Evolutionary conservation across 2,329 filamentous ascomycete genomes (phyloP), one percentile per base, ranked within the genome.

Genomic region (Onygena corvina): DNA sequence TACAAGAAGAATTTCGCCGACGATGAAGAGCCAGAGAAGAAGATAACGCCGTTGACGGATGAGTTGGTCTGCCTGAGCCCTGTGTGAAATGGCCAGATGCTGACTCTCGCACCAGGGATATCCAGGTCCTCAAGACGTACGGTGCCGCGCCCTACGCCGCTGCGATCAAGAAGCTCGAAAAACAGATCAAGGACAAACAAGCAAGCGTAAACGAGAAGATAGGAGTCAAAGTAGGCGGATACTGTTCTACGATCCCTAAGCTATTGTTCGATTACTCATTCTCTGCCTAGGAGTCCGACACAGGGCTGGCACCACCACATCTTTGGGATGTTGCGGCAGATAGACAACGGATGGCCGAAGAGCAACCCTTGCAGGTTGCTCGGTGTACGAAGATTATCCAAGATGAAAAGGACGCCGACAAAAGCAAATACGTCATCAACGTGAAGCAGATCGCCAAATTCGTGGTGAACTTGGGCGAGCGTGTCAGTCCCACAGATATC

Each of bases 401-500:
- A 53, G 90, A 96, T 64, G 89, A 94, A 66, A 90, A 92, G 70
- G 89, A 96, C 66, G 76, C 86, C 53, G 86, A 94, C 55, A 98
- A 98, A 79, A 94, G 85, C 80, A 98, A 96, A 81, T 98, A 98
- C 74, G 89, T 98, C 62, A 98, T 98, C 77, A 98, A 98, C 71
- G 90, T 98, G 60, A 98, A 98, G 76, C 92, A 98, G 70, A 98
- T 98, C 62, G 92, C 92, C 63, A 98, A 98, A 72, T 98, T 98
- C 62, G 92, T 98, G 46, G 92, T 98, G 57, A 92, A 95, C 69
- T 80, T 98, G 47, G 92, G 92, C 60, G 92, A 98, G 65, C 84
- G 92, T 56, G 92, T 98, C 59, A 93, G 86, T 63, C 92, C 92
- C 46, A 96, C 92, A 58, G 92, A 98, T 80, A 98, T 98, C 61